Base-by-base conservation (phyloP, 345 rosid genomes). In the Eucalyptus lansdowneana region DNA sequence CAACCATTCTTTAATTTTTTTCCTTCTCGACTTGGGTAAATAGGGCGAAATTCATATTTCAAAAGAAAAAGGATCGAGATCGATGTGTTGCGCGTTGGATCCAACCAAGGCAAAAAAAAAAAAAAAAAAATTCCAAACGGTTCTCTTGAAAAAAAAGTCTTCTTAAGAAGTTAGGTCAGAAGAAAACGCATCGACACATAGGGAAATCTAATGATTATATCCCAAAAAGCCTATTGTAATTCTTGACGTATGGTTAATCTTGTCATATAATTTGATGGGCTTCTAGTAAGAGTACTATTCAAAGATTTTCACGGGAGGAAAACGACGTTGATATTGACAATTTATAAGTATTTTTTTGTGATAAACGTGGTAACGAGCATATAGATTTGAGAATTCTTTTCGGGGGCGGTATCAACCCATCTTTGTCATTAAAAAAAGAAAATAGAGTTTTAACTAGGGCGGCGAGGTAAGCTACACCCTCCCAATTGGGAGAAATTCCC, bases 71-170 rank as follows among this genome's bases (percentile, higher is more conserved):
- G 40, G 21, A 7, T 31, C 6, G 6, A n/a, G 29, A 10, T 9
- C 6, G 6, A 22, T 5, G 62, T 25, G 29, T 9, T 24, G 62
- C 14, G 62, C 27, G 13, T 11, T 24, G 29, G 13, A 56, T 56
- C 13, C 29, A 24, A 56, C 29, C 6, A 10, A 56, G 25, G 27
- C 14, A 12, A 12, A 19, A 54, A 53, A 53, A 5, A 49, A 49
- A 16, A 8, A 8, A 4, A 21, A 22, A 3, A 8, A 9, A 4
- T 9, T 5, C 11, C 1, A 1, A 56, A 2, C 12, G 27, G 3
- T 5, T 56, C 60, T 56, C 60, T 56, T 54, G 11, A 22, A 21
- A 21, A 54, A 54, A 2, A 54, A 22, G 11, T 22, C 60, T 54
- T 54, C 2, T 16, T 22, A 27, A 54, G 2, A 54, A 54, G 25